Base-by-base conservation (phyloP, 2,329 filamentous ascomycete species). In the Fusarium miscanthi region DNA sequence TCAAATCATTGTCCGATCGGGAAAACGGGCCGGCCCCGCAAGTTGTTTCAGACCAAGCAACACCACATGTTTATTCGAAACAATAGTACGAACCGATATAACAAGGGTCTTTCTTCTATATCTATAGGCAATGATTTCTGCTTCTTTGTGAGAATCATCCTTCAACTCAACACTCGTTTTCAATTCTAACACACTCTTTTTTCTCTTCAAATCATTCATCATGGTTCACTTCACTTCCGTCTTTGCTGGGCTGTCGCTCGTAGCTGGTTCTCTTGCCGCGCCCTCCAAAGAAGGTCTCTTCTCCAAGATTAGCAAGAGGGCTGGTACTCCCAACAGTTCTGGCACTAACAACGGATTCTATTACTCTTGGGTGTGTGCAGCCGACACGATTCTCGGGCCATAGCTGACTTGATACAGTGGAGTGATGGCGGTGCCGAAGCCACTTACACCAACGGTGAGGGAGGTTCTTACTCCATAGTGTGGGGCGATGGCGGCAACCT, bases 351-450 rank as follows among this genome's bases (percentile, higher is more conserved):
- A 84, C 56, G 85, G 85, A 8, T 77, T 67, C 76, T 87, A 81
- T 76, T 87, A 85, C 67, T 85, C 82, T 10, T 87, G 82, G 58
- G 58, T 60, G 12, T 43, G 58, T 37, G 4, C 9, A 14, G 5
- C 14, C 7, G 13, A 40, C 2, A 31, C 9, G 2, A 5, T 13
- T 21, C 12, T 56, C 12, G 14, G 17, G 14, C 14, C 11, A 30
- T 23, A 12, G 9, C 48, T 60, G 21, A 61, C 25, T 46, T 11
- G 16, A 25, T 33, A 17, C 14, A 62, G 78, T 86, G 85, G 85
- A 85, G 84, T 54, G 84, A 87, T 48, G 83, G 83, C 9, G 83
- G 80, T 57, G 82, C 82, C 17, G 75, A 75, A 19, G 84, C 85
- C 21, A 83, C 79, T 37, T 87, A 87, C 75, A 84, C 76, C 62